Evolutionary conservation across 75 land plant species (phyloP).

Genomic region (Picea sitchensis): DNA sequence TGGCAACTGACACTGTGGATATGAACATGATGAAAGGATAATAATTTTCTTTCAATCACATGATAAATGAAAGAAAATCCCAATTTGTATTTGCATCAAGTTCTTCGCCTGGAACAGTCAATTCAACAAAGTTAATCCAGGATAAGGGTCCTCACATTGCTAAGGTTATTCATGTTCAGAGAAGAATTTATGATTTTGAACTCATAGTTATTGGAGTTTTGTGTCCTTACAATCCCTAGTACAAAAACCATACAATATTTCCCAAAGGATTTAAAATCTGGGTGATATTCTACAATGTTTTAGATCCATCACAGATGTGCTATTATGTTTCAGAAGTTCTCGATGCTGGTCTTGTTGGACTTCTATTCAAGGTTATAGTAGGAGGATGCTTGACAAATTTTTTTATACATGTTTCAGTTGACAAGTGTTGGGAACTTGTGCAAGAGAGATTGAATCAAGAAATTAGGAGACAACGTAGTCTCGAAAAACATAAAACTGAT

Average conservation of each 20-base stretch:
- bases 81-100: constrained; percentile 1
- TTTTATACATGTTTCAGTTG: constrained; percentile 58
- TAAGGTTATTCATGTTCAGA: constrained; percentile 49
- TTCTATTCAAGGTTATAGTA: constrained; percentile 75
- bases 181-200: constrained; percentile 38
- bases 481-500: constrained; percentile 26
- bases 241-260: constrained; percentile 48
- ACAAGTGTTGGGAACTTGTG: constrained; percentile 92
- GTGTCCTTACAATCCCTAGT: constrained; percentile 47
- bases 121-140: constrained; percentile 26
- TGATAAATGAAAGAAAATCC: neutral
- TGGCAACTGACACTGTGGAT: neutral
- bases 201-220: constrained; percentile 48
- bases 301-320: constrained; percentile 71
- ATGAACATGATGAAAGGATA: neutral
- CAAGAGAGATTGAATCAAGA: constrained; percentile 79
- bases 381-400: constrained; percentile 70
- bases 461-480: constrained; percentile 54
- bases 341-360: constrained; percentile 57
- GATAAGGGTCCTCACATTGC: constrained; percentile 66
- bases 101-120: constrained; percentile 16
- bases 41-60: neutral
- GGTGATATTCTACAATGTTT: constrained; percentile 53
- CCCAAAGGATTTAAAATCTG: constrained; percentile 88
- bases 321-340: constrained; percentile 80